These are phyloP conservation scores for Saccharomyces eubayanus DNA, from an alignment of 805 yeast genomes.

Conservation along the genomic window DNA sequence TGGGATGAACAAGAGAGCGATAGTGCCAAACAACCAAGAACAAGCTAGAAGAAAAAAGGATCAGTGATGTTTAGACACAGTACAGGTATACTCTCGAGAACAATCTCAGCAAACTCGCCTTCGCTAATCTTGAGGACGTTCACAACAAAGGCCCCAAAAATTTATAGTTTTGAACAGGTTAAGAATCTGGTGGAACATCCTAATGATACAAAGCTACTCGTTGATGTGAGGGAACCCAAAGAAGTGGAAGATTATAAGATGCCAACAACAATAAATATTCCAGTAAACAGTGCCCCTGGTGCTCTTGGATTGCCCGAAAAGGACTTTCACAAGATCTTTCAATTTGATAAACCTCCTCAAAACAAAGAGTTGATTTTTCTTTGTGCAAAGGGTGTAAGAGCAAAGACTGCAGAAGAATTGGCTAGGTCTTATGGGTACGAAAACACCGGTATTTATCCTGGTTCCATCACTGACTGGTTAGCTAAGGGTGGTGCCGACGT, in stretches of 20 bases:
- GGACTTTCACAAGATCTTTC: conserved; percentile 74
- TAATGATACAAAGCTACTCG: conserved; percentile 45
- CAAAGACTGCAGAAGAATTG: conserved; percentile 82
- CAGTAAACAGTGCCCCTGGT: conserved; percentile 85
- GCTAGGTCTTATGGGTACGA: conserved; percentile 85
- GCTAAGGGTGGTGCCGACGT: conserved; percentile 19
- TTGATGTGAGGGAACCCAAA: conserved; percentile 89
- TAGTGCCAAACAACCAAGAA: neutral
- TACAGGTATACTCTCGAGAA: neutral
- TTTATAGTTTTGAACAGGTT: conserved; percentile 44
- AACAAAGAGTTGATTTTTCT: conserved; percentile 76
- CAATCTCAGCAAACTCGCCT: conserved; percentile 1
- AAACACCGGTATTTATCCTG: conserved; percentile 76
- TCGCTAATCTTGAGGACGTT: conserved; percentile 8
- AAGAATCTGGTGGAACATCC: conserved; percentile 41
- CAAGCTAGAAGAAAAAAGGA: neutral
- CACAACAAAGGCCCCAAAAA: conserved; percentile 33
- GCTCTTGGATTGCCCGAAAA: conserved; percentile 74
- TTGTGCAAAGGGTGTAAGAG: conserved; percentile 89
- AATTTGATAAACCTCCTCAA: conserved; percentile 66
- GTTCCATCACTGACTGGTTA: conserved; percentile 84
- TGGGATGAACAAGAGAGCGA: neutral
- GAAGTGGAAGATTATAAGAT: conserved; percentile 68
- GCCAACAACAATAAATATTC: conserved; percentile 80
- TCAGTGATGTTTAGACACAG: neutral